phyloP scores from a whole-genome alignment of 176 grass and related monocot species.

The Saccharum officinarum region DNA sequence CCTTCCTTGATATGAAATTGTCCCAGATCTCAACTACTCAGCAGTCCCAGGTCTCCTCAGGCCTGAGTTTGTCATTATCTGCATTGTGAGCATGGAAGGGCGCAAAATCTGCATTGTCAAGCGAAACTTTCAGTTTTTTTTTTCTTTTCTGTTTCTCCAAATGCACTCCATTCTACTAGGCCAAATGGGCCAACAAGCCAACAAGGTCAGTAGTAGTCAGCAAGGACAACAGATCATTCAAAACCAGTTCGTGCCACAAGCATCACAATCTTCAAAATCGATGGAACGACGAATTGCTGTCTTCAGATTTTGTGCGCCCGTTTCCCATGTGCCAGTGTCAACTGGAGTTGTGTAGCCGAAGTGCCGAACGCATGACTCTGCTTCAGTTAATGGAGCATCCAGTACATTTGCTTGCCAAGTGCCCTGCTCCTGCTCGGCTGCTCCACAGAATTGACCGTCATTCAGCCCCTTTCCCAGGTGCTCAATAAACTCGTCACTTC shows the following conservation, averaged over 20 bases:
- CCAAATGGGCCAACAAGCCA: no score
- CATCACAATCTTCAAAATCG: no score
- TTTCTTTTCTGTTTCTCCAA: background rate
- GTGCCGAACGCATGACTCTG: background rate
- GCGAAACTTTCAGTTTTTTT: no score
- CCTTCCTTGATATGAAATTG: background rate
- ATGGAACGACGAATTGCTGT: no score
- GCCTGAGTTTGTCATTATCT: background rate
- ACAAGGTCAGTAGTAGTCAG: no score
- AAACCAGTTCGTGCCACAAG: no score
- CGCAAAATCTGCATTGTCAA: background rate
- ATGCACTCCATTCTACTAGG: background rate
- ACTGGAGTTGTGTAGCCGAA: background rate
- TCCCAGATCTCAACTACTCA: background rate
- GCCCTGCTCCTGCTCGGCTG: no score
- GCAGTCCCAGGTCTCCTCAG: background rate
- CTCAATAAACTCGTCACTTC: background rate
- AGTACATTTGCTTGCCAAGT: no score
- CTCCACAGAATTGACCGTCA: no score
- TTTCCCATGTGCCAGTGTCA: background rate
- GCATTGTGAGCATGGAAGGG: background rate
- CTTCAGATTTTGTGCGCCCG: no score
- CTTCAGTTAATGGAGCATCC: background rate
- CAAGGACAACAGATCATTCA: no score
- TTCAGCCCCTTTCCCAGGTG: no score